A percentile compares a stretch with the other conserved stretches of the same genome.
These are phyloP conservation scores for Pilaira anomala DNA, from an alignment of 192 early-diverging fungal genomes.

Conservation along the genomic window DNA sequence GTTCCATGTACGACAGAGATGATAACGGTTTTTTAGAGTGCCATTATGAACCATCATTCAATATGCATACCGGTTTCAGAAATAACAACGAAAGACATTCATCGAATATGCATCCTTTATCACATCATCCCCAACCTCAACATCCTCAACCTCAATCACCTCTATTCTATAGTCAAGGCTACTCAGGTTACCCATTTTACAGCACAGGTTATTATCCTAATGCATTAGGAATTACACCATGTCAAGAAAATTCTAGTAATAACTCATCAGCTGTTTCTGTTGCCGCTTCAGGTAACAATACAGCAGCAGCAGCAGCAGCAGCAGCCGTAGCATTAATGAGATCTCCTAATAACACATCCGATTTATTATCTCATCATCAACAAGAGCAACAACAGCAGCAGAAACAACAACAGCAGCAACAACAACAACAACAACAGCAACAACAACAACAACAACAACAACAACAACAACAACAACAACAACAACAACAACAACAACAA, in stretches of 20 bases:
- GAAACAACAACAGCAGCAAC: background rate
- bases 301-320: conserved; percentile 5
- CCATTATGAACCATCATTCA: conserved; percentile 7
- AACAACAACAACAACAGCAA: conserved; percentile 4
- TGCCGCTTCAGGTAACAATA: background rate
- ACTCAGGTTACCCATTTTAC: conserved; percentile 15
- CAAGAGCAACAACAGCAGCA: background rate
- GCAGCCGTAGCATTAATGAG: conserved; percentile 7
- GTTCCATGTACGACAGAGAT: conserved; percentile 19
- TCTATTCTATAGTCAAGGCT: conserved; percentile 9
- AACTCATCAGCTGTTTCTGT: conserved; percentile 6
- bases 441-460: background rate
- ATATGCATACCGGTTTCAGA: background rate
- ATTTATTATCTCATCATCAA: conserved; percentile 14
- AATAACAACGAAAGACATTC: background rate
- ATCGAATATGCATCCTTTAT: conserved; percentile 3
- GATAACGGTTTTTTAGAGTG: conserved; percentile 9
- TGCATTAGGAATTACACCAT: conserved; percentile 14
- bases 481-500: background rate
- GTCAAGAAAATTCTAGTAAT: conserved; percentile 11
- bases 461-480: background rate
- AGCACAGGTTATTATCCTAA: conserved; percentile 15
- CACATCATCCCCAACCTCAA: conserved; percentile 1
- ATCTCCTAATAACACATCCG: conserved; percentile 9
- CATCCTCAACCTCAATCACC: conserved; percentile 17